Conservation (phyloP, 2,329 filamentous ascomycete genomes). For the Diaporthe eres region DNA sequence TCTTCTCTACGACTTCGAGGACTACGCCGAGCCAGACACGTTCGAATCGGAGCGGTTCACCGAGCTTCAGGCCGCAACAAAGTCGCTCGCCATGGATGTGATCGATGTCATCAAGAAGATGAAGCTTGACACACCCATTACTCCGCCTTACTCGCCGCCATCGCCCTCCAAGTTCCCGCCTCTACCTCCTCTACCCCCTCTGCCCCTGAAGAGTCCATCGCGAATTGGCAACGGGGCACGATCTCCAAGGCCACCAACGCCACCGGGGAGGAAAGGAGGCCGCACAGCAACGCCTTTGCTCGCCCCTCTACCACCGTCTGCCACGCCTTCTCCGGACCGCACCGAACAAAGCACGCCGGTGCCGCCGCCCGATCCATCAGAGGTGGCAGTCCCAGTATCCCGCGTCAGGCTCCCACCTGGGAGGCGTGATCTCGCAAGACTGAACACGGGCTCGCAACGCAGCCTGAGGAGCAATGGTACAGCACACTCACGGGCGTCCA, state of each 20-base stretch:
- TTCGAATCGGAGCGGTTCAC: slow-evolving; percentile 55
- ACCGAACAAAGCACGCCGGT: not conserved
- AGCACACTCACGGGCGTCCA: slow-evolving; percentile 19
- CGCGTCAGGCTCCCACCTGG: not conserved
- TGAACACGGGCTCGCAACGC: slow-evolving; percentile 20
- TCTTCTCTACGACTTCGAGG: slow-evolving; percentile 60
- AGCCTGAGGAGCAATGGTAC: slow-evolving; percentile 26
- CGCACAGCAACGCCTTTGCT: not conserved
- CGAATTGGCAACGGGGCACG: not conserved
- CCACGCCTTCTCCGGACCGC: slow-evolving; percentile 22
- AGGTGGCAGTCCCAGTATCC: not conserved
- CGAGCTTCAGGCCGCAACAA: slow-evolving; percentile 56
- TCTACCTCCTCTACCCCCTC: slow-evolving; percentile 47
- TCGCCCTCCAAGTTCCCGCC: slow-evolving; percentile 46
- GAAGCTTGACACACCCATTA: slow-evolving; percentile 46
- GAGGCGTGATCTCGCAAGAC: slow-evolving; percentile 1
- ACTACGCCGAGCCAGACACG: slow-evolving; percentile 55
- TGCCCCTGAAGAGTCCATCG: not conserved
- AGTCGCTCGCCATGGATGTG: slow-evolving; percentile 56
- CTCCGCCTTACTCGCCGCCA: slow-evolving; percentile 34
- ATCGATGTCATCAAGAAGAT: slow-evolving; percentile 55
- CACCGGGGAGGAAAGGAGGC: slow-evolving; percentile 8
- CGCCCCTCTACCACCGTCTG: not conserved
- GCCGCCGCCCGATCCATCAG: slow-evolving; percentile 2
- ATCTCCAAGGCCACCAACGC: slow-evolving; percentile 16